phyloP scores from a whole-genome alignment of 2,329 filamentous ascomycete species.

The Hypoxylon sp. region DNA sequence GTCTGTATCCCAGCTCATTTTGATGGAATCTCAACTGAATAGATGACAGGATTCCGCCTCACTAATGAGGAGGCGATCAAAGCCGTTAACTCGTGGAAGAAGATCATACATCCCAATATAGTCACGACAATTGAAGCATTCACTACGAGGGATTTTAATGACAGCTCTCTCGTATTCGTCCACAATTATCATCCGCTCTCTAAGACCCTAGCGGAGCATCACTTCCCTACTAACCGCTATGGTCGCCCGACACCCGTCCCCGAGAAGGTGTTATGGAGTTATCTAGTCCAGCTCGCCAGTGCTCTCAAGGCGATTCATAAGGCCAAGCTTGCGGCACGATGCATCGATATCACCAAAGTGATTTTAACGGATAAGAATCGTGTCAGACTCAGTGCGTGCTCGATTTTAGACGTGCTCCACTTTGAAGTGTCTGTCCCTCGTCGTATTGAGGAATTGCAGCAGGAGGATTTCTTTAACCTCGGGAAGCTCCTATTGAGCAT shows the following conservation, averaged over 20 bases:
- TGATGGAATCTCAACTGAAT: slow-evolving; percentile 28
- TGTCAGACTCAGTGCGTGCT: slow-evolving; percentile 88
- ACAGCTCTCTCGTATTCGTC: slow-evolving; percentile 94
- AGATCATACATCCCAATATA: slow-evolving; percentile 83
- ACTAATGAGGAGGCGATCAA: slow-evolving; percentile 92
- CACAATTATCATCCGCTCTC: slow-evolving; percentile 94
- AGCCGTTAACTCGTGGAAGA: slow-evolving; percentile 89
- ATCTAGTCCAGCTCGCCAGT: slow-evolving; percentile 91
- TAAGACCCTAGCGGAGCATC: slow-evolving; percentile 88
- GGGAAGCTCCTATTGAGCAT: slow-evolving; percentile 88
- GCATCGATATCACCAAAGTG: slow-evolving; percentile 90
- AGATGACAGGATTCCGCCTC: slow-evolving; percentile 77
- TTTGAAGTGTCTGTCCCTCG: slow-evolving; percentile 78
- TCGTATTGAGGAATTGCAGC: slow-evolving; percentile 81
- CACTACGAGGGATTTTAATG: slow-evolving; percentile 91
- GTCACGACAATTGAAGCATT: slow-evolving; percentile 93
- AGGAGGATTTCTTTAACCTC: slow-evolving; percentile 88
- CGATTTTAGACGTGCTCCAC: slow-evolving; percentile 89
- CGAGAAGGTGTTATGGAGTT: slow-evolving; percentile 89
- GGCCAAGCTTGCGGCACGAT: slow-evolving; percentile 84
- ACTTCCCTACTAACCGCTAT: slow-evolving; percentile 70
- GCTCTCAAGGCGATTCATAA: slow-evolving; percentile 89
- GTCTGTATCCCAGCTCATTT: slow-evolving; percentile 56
- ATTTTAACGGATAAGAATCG: slow-evolving; percentile 92
- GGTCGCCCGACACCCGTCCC: slow-evolving; percentile 66